Conservation (phyloP, 2,329 filamentous ascomycete species). For the Paracoccidioides brasiliensis region DNA sequence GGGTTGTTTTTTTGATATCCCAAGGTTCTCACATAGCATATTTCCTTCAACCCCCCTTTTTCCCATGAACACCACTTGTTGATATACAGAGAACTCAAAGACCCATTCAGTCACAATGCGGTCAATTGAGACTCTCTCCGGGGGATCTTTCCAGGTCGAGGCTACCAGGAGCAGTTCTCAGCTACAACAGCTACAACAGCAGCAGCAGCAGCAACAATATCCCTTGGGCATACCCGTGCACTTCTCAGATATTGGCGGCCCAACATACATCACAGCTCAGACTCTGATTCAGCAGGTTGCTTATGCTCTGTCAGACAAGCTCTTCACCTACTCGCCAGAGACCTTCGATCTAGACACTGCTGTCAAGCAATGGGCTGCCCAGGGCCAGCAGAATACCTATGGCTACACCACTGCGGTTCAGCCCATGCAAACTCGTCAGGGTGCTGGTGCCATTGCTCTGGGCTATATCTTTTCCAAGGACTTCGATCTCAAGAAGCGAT, state of each 20-base stretch:
- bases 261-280: slow-evolving; percentile 87
- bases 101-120: slow-evolving; percentile 2
- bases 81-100: not conserved
- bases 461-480: slow-evolving; percentile 98
- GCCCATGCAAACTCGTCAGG: slow-evolving; percentile 71
- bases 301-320: slow-evolving; percentile 88
- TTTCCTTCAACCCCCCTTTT: not conserved
- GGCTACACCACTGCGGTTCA: slow-evolving; percentile 67
- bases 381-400: slow-evolving; percentile 64
- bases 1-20: too few relatives aligned
- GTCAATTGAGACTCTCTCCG: slow-evolving; percentile 9
- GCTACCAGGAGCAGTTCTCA: not conserved
- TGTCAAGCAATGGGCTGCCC: slow-evolving; percentile 60
- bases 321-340: slow-evolving; percentile 92
- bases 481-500: slow-evolving; percentile 80
- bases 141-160: not conserved
- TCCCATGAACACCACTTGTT: not conserved
- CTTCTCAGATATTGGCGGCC: slow-evolving; percentile 48
- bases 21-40: too few relatives aligned
- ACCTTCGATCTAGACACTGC: slow-evolving; percentile 83
- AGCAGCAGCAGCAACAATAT: not conserved
- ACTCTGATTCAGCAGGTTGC: slow-evolving; percentile 90
- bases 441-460: slow-evolving; percentile 79
- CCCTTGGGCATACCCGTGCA: slow-evolving; percentile 10
- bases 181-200: not conserved